These are phyloP conservation scores for Evernia prunastri DNA, from an alignment of 495 filamentous ascomycete genomes.

Conservation along the genomic window DNA sequence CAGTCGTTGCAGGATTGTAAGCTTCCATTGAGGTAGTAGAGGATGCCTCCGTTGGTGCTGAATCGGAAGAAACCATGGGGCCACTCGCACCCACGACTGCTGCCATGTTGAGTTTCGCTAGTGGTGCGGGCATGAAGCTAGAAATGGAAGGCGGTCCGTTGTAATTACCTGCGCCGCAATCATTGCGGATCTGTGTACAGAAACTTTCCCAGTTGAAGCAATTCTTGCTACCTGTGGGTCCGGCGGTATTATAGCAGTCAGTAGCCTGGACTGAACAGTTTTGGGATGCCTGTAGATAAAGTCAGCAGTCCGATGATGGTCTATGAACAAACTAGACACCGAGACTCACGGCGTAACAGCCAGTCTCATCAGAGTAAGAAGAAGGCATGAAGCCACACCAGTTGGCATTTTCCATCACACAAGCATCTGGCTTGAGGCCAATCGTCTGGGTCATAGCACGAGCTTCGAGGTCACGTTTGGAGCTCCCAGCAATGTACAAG, in stretches of 20 bases:
- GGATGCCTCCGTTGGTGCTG: background rate
- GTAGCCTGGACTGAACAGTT: conserved; percentile 53
- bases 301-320: conserved; percentile 6
- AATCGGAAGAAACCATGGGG: conserved; percentile 7
- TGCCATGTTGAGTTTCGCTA: conserved; percentile 9
- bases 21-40: conserved; percentile 5
- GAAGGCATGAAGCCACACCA: conserved; percentile 61
- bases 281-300: conserved; percentile 29
- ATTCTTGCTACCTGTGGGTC: conserved; percentile 48
- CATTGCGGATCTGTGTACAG: conserved; percentile 47
- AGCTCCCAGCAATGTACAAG: conserved; percentile 32
- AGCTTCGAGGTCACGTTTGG: conserved; percentile 21
- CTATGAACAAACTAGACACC: background rate
- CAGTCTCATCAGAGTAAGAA: conserved; percentile 43
- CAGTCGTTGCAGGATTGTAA: conserved; percentile 2
- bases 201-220: conserved; percentile 56
- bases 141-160: conserved; percentile 47
- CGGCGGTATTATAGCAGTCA: conserved; percentile 50
- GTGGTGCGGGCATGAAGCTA: conserved; percentile 39
- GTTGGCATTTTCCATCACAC: conserved; percentile 60
- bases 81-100: conserved; percentile 12
- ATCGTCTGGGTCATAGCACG: conserved; percentile 29
- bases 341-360: conserved; percentile 49
- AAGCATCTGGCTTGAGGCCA: conserved; percentile 43
- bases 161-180: conserved; percentile 43